Evolutionary conservation across 2,329 filamentous ascomycete species (phyloP).

Genomic region (Monosporascus sp.): DNA sequence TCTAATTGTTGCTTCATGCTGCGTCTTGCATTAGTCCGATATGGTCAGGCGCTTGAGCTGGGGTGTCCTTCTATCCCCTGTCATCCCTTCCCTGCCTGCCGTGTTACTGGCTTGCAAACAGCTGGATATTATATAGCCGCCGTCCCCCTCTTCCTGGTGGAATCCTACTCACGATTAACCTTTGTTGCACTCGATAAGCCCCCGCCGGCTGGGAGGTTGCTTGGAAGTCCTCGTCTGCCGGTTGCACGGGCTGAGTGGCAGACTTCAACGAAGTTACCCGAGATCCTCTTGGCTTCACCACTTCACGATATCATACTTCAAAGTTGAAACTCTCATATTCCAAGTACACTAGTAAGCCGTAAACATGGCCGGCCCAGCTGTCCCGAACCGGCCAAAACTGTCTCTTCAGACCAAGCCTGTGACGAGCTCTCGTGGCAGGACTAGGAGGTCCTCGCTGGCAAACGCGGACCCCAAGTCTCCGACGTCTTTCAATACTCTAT

Average conservation of each 20-base stretch:
- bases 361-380: constrained; percentile 30
- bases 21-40: constrained; percentile 24
- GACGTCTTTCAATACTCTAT: constrained; percentile 61
- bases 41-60: constrained; percentile 14
- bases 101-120: constrained; percentile 8
- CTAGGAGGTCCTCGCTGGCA: constrained; percentile 34
- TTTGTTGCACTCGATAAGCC: constrained; percentile 13
- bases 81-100: constrained; percentile 12
- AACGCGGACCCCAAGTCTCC: constrained; percentile 52
- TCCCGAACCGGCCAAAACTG: constrained; percentile 48
- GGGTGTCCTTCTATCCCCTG: background rate
- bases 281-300: constrained; percentile 1
- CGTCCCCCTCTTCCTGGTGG: constrained; percentile 11
- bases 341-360: constrained; percentile 2
- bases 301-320: background rate
- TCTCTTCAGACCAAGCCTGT: constrained; percentile 50
- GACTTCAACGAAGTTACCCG: constrained; percentile 6
- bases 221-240: constrained; percentile 17
- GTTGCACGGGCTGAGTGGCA: constrained; percentile 14
- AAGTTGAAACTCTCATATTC: background rate
- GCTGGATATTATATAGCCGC: constrained; percentile 22
- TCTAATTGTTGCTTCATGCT: constrained; percentile 20
- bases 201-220: constrained; percentile 18
- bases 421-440: constrained; percentile 30
- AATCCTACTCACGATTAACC: constrained; percentile 7